These are phyloP conservation scores for Fusarium oligoseptatum DNA, from an alignment of 2,329 filamentous ascomycete species.

Conservation along the genomic window DNA sequence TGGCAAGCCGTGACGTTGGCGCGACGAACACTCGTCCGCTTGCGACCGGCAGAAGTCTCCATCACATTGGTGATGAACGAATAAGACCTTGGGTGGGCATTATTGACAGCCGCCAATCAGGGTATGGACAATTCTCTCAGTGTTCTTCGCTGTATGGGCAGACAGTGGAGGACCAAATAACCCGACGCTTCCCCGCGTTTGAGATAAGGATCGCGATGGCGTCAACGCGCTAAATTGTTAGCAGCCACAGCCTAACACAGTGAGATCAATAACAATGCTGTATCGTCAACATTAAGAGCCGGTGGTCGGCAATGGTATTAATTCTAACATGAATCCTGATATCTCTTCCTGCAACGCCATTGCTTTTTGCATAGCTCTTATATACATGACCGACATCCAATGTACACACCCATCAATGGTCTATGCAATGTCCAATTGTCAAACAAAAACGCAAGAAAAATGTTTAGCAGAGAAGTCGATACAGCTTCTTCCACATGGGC, in stretches of 20 bases:
- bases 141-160: neutral
- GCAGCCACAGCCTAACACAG: neutral
- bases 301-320: slow-evolving; percentile 15
- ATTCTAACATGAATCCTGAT: slow-evolving; percentile 10
- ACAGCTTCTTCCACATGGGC: slow-evolving; percentile 82
- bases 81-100: neutral
- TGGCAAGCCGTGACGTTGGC: slow-evolving; percentile 41
- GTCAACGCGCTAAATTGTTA: slow-evolving; percentile 7
- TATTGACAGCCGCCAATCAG: neutral
- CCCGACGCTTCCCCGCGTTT: neutral
- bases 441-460: neutral
- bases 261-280: neutral
- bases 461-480: slow-evolving; percentile 76
- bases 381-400: neutral
- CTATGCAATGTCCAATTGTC: neutral
- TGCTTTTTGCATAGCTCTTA: slow-evolving; percentile 7
- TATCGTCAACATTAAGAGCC: neutral
- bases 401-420: neutral
- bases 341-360: slow-evolving; percentile 19
- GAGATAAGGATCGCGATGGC: slow-evolving; percentile 3
- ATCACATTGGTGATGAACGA: slow-evolving; percentile 1
- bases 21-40: slow-evolving; percentile 29
- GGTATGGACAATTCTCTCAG: neutral
- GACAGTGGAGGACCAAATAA: neutral
- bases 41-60: neutral